Evolutionary conservation across 1,284 basidiomycete species (phyloP).

Genomic region (Erythrobasidium hasegawianum): DNA sequence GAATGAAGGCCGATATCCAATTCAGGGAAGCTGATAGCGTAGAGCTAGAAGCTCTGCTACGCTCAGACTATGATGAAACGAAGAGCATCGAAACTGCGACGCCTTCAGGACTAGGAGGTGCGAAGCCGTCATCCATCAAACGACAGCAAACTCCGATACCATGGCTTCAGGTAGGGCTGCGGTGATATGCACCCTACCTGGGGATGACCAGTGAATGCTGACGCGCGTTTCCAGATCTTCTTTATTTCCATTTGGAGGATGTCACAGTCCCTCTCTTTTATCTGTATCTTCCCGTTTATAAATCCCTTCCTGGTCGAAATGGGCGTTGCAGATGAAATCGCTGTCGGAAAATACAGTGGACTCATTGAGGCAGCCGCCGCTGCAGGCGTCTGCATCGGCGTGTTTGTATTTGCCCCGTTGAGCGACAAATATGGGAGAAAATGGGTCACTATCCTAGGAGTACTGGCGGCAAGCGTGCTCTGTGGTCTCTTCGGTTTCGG

Average conservation of each 20-base stretch:
- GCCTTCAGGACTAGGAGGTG: not conserved
- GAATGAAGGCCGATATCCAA: not conserved
- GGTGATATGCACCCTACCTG: too few species aligned
- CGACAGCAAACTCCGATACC: not conserved
- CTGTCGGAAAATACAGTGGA: constrained; percentile 7
- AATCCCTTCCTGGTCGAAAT: constrained; percentile 16
- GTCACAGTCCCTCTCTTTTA: not conserved
- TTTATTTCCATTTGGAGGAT: not conserved
- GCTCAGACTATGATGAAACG: not conserved
- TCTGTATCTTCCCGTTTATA: too few species aligned
- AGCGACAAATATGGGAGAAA: constrained; percentile 12
- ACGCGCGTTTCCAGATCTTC: too few species aligned
- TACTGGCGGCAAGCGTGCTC: not conserved
- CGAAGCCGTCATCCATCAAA: not conserved
- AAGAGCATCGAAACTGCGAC: not conserved
- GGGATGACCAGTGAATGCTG: too few species aligned
- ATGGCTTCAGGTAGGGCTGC: not conserved
- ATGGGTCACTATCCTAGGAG: not conserved
- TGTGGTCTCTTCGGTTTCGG: constrained; percentile 10
- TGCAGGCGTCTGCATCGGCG: constrained; percentile 5
- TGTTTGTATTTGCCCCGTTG: not conserved
- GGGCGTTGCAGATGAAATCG: constrained; percentile 2
- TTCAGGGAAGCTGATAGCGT: constrained; percentile 1
- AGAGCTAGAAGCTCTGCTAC: not conserved
- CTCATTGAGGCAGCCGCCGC: constrained; percentile 4